Evolutionary conservation across 306 rosid species (phyloP).

Genomic region (Fagus crenata): DNA sequence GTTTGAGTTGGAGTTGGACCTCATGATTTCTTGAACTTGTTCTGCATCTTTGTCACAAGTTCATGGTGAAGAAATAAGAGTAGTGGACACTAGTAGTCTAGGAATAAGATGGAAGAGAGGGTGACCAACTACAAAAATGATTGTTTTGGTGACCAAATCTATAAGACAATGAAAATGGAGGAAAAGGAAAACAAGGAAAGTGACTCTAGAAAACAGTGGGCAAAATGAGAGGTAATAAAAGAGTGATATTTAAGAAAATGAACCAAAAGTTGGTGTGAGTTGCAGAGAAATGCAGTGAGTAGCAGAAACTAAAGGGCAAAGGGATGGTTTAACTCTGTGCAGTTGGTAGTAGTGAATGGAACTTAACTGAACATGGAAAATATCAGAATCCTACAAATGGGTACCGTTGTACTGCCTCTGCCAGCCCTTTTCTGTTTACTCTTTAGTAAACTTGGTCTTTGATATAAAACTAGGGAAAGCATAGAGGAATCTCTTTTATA

Average conservation of each 20-base stretch:
- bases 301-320: constrained; percentile 28
- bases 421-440: constrained; percentile 26
- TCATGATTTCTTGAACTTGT: constrained; percentile 44
- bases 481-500: constrained; percentile 39
- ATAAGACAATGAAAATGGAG: not conserved
- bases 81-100: not conserved
- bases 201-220: constrained; percentile 11
- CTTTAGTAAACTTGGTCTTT: constrained; percentile 20
- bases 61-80: constrained; percentile 53
- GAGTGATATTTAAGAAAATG: constrained; percentile 20
- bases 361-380: constrained; percentile 31
- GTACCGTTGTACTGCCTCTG: constrained; percentile 26
- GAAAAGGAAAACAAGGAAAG: not conserved
- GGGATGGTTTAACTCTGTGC: constrained; percentile 30
- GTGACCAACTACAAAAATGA: constrained; percentile 48
- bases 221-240: constrained; percentile 20
- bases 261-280: constrained; percentile 22
- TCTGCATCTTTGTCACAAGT: constrained; percentile 39
- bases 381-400: constrained; percentile 15
- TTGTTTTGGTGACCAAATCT: constrained; percentile 71
- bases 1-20: constrained; percentile 24
- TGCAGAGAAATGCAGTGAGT: constrained; percentile 19
- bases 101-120: constrained; percentile 45
- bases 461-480: constrained; percentile 13
- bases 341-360: constrained; percentile 29